These are phyloP conservation scores for Raddia distichophylla DNA, from an alignment of 176 grass and related monocot species.

Conservation along the genomic window DNA sequence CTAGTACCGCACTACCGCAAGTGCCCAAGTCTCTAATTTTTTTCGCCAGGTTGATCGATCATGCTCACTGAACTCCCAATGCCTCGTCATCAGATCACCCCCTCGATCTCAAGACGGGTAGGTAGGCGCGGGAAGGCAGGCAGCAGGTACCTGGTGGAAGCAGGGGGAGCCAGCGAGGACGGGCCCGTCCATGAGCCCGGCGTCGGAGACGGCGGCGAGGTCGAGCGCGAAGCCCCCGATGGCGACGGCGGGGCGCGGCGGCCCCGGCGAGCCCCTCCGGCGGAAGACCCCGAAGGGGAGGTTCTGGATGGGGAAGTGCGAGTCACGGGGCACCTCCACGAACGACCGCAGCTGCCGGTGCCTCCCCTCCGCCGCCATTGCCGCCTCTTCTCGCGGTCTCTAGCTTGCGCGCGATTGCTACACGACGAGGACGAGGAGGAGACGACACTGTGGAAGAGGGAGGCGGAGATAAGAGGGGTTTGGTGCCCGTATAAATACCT, in stretches of 20 bases:
- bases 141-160: slow-evolving; percentile 66
- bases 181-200: slow-evolving; percentile 85
- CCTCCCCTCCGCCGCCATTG: slow-evolving; percentile 40
- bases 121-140: neutral
- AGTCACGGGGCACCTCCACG: slow-evolving; percentile 70
- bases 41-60: neutral
- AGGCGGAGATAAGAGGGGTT: neutral
- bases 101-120: neutral
- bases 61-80: neutral
- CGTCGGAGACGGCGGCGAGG: slow-evolving; percentile 73
- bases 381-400: neutral
- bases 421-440: neutral
- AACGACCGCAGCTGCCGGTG: slow-evolving; percentile 64
- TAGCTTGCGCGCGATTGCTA: neutral
- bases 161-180: slow-evolving; percentile 64
- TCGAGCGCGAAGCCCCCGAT: slow-evolving; percentile 88
- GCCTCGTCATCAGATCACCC: neutral
- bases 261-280: slow-evolving; percentile 18
- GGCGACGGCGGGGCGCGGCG: slow-evolving; percentile 77
- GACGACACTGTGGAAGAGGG: neutral
- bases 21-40: neutral
- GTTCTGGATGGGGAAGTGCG: slow-evolving; percentile 96
- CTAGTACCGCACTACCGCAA: neutral
- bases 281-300: slow-evolving; percentile 92
- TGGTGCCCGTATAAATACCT: neutral